These are phyloP conservation scores for Verbascum thapsus DNA, from an alignment of 257 asterid species.

Conservation along the genomic window DNA sequence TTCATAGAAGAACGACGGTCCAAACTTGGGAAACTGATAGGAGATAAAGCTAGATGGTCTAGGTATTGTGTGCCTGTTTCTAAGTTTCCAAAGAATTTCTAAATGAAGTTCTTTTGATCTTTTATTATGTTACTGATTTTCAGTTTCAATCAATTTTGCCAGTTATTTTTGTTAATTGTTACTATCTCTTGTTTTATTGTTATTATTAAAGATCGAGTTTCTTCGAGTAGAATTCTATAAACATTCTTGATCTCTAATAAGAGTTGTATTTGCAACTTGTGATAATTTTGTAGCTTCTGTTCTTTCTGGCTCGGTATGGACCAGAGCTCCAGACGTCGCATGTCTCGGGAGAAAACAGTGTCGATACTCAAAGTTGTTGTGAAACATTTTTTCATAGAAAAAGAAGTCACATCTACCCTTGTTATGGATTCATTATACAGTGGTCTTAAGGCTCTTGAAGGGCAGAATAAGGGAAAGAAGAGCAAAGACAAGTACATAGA, in stretches of 20 bases:
- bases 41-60: slow-evolving; percentile 87
- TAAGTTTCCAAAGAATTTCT: not conserved
- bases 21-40: slow-evolving; percentile 80
- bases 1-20: slow-evolving; percentile 78
- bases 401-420: slow-evolving; percentile 93
- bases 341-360: slow-evolving; percentile 78
- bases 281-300: slow-evolving; percentile 64
- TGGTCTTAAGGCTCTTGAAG: slow-evolving; percentile 92
- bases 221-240: slow-evolving; percentile 5
- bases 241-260: not conserved
- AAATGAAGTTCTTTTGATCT: not conserved
- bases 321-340: slow-evolving; percentile 56
- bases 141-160: not conserved
- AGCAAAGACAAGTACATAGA: slow-evolving; percentile 56
- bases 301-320: slow-evolving; percentile 87
- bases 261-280: slow-evolving; percentile 25
- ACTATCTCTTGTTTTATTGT: not conserved
- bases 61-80: slow-evolving; percentile 57
- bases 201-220: not conserved
- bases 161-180: not conserved
- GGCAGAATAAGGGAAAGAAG: slow-evolving; percentile 68
- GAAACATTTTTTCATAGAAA: slow-evolving; percentile 86
- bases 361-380: slow-evolving; percentile 78
- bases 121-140: too few species aligned
- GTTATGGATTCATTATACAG: slow-evolving; percentile 95